Evolutionary conservation across 1,284 basidiomycete genomes (phyloP).

Genomic region (Rhodotorula sp.): DNA sequence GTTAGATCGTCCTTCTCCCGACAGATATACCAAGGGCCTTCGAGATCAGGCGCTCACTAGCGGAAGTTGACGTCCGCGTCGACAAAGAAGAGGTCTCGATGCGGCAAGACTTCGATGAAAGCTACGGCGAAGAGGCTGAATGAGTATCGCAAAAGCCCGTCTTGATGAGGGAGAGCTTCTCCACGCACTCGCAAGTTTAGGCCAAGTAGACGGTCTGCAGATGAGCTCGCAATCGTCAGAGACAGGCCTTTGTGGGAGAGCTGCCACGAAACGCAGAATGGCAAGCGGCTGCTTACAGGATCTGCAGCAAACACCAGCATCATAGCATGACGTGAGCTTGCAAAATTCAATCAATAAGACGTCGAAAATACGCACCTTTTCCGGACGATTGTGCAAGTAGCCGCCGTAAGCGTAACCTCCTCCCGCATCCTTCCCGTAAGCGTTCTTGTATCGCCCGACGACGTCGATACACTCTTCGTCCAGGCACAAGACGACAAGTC

Average conservation of each 20-base stretch:
- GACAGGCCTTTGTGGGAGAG: neutral
- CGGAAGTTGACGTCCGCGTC: constrained; percentile 34
- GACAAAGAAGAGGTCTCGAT: constrained; percentile 37
- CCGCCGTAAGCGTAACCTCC: constrained; percentile 29
- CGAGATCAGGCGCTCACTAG: constrained; percentile 8
- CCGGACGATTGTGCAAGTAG: constrained; percentile 17
- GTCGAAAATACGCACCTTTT: constrained; percentile 17
- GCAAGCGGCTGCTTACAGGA: neutral
- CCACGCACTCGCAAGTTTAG: constrained; percentile 25
- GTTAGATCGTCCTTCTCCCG: neutral
- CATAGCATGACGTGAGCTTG: neutral
- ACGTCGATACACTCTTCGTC: constrained; percentile 22
- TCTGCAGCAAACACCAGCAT: neutral
- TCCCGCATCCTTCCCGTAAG: neutral
- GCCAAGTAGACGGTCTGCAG: constrained; percentile 32
- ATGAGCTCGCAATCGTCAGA: neutral
- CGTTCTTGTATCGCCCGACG: constrained; percentile 8
- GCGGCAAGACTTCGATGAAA: constrained; percentile 29
- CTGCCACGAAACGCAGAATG: too few species aligned
- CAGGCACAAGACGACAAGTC: constrained; percentile 28
- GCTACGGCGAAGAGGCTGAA: constrained; percentile 1
- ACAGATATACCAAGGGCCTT: too few species aligned
- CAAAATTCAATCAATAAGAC: too few species aligned
- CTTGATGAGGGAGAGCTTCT: neutral
- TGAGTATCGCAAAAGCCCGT: neutral